Conservation (phyloP, 441 rosid species). For the Aquilaria agallochum region DNA sequence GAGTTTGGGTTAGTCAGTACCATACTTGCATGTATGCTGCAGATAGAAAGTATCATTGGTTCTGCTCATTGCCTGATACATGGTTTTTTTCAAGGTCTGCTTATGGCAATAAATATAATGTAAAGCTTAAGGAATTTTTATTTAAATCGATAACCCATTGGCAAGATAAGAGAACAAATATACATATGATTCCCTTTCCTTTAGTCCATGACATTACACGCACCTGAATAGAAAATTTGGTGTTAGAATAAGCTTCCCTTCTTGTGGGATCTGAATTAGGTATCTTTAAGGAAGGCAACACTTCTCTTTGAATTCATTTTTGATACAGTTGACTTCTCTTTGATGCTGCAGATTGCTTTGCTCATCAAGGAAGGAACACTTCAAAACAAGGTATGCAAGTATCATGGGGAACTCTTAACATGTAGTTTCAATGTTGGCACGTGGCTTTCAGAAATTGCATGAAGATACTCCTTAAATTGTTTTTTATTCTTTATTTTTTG, state of each 20-base stretch:
- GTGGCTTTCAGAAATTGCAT: conserved; percentile 4
- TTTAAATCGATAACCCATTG: conserved; percentile 6
- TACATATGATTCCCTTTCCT: neutral
- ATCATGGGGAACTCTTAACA: neutral
- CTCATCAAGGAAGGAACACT: conserved; percentile 48
- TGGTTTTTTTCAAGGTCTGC: too few species aligned
- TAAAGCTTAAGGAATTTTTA: neutral
- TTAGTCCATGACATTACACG: too few species aligned
- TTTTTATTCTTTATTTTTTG: neutral
- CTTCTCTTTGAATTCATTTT: conserved; percentile 4
- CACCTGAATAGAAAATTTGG: too few species aligned
- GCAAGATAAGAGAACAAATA: neutral
- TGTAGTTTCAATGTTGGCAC: neutral
- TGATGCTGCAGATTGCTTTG: conserved; percentile 57
- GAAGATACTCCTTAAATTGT: too few species aligned
- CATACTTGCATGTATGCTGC: too few species aligned
- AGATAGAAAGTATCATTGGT: too few species aligned
- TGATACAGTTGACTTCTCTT: conserved; percentile 16
- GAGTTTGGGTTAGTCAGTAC: too few species aligned
- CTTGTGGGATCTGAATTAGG: neutral
- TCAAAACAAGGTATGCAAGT: conserved; percentile 41
- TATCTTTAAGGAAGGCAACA: neutral
- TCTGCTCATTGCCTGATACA: too few species aligned
- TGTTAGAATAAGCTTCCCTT: neutral
- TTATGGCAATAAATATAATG: too few species aligned